Evolutionary conservation across 495 filamentous ascomycete species (phyloP), one percentile per base, ranked within the genome.

Genomic region (Symbiotaphrina buchneri): DNA sequence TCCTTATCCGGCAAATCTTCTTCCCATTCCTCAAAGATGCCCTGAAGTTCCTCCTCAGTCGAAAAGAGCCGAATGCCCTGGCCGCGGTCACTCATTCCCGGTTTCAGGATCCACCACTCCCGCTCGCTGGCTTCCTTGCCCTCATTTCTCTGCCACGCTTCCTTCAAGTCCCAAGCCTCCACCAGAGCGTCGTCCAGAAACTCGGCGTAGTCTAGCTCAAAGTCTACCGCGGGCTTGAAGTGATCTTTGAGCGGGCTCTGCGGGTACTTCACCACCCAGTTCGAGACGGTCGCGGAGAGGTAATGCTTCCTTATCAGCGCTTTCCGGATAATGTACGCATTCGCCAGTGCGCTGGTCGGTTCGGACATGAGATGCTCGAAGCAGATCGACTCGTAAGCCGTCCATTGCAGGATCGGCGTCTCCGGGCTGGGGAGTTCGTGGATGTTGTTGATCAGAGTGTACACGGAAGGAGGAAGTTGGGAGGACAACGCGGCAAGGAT

Each of bases 41-140:
- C 61, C 26, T 68, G 69, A 10, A 97, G 52, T 43, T 91, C 71
- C 30, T 69, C 68, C 51, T 82, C 74, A 23, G 67, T 76, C 43
- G 65, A 74, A 49, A 97, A 97, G 2, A 97, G 56, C 22, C 80
- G 54, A 25, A 97, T 87, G 2, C 87, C 87, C 45, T 93, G 81
- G 2, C 85, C 87, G 3, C 84, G 66, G 45, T 95, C 87, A 50
- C 81, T 91, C 87, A 97, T 95, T 1, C 84, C 68, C 0, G 87
- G 87, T 46, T 97, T 97, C 24, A 95, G 51, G 38, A 95, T 93
- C 87, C 87, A 97, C 85, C 85, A 97, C 51, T 90, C 77, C 30
- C 59, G 61, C 41, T 77, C 63, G 0, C 18, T 11, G 8, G 21
- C 8, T 17, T 18, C 8, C 27, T 30, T 28, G 19, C 32, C 39